phyloP scores from a whole-genome alignment of 2,329 filamentous ascomycete species.

The Fusarium devonianum region DNA sequence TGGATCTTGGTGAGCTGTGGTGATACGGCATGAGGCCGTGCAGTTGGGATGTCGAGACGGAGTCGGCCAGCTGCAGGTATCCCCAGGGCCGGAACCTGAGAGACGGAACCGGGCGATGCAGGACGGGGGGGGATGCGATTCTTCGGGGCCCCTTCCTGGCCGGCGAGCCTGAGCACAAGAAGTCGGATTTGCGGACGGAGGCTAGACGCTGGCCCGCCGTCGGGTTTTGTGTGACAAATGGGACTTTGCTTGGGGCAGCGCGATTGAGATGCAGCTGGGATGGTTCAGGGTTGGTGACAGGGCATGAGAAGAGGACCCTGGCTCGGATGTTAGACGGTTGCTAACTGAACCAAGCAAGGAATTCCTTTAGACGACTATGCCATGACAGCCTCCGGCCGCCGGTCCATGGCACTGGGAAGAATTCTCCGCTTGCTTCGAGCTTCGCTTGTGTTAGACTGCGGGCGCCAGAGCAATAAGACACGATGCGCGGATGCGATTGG shows the following conservation, averaged over 20 bases:
- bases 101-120: constrained; percentile 41
- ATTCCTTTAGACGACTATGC: constrained; percentile 43
- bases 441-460: constrained; percentile 34
- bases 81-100: constrained; percentile 43
- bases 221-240: constrained; percentile 61
- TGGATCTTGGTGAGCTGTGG: constrained; percentile 54
- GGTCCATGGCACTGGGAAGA: constrained; percentile 46
- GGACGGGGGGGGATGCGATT: constrained; percentile 31
- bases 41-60: constrained; percentile 54
- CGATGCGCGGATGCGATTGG: constrained; percentile 32
- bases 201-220: constrained; percentile 52
- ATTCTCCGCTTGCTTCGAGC: constrained; percentile 48
- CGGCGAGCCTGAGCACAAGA: constrained; percentile 42
- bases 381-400: constrained; percentile 42
- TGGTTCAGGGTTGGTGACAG: constrained; percentile 51
- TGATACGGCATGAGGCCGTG: constrained; percentile 60
- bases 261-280: constrained; percentile 54
- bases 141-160: constrained; percentile 39
- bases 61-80: constrained; percentile 56
- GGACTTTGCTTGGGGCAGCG: constrained; percentile 47
- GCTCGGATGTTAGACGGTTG: constrained; percentile 48
- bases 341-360: constrained; percentile 52
- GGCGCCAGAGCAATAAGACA: constrained; percentile 41
- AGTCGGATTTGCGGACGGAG: constrained; percentile 42
- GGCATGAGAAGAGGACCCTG: constrained; percentile 46